Evolutionary conservation across 345 rosid species (phyloP).

Genomic region (Hibiscus trionum): DNA sequence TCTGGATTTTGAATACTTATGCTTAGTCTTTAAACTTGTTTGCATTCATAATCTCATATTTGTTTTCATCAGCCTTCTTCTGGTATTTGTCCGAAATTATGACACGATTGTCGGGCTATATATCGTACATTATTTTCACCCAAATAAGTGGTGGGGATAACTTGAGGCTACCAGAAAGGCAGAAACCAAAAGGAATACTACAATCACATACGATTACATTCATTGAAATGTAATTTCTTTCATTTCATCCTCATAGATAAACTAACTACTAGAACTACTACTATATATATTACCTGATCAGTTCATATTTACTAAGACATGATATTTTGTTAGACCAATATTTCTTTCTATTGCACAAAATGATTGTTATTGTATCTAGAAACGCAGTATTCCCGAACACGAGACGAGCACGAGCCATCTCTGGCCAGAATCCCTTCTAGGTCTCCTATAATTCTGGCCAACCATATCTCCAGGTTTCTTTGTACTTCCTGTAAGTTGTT

Average conservation of each 20-base stretch:
- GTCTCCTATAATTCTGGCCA: constrained; percentile 88
- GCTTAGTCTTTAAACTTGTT: no score
- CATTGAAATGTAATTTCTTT: neutral
- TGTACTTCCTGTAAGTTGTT: constrained; percentile 80
- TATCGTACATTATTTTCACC: no score
- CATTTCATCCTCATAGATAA: neutral
- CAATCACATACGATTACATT: neutral
- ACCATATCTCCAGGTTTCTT: constrained; percentile 85
- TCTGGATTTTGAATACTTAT: no score
- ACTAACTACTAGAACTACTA: neutral
- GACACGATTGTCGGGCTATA: no score
- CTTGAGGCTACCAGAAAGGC: neutral
- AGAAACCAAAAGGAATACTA: neutral
- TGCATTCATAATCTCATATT: no score
- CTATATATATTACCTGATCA: constrained; percentile 12
- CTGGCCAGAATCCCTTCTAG: constrained; percentile 82
- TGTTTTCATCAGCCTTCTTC: no score
- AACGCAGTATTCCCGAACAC: constrained; percentile 52
- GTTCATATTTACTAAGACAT: constrained; percentile 18
- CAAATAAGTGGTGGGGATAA: neutral
- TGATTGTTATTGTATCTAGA: constrained; percentile 43
- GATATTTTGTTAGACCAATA: constrained; percentile 19
- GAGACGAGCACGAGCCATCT: constrained; percentile 57
- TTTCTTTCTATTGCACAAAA: constrained; percentile 45
- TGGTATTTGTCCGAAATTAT: no score